These are phyloP conservation scores for Penicillium roqueforti DNA, from an alignment of 495 filamentous ascomycete genomes.

Conservation along the genomic window DNA sequence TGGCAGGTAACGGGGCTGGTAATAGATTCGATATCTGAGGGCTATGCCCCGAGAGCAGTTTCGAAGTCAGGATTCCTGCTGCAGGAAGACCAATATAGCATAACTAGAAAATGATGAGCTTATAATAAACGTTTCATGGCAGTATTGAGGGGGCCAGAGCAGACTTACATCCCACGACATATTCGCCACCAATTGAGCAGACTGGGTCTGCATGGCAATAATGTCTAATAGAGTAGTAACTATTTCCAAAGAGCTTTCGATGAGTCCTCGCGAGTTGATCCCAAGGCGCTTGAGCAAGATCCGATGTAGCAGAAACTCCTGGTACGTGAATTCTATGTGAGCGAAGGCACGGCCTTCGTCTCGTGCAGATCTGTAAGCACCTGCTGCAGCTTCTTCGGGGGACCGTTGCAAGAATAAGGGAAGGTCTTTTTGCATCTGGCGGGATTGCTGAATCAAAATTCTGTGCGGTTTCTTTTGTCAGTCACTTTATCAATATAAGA, in stretches of 20 bases:
- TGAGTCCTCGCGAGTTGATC: not conserved
- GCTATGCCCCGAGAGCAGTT: not conserved
- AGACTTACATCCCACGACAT: constrained; percentile 3
- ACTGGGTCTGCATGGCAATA: not conserved
- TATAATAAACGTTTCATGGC: not conserved
- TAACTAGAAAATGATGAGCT: constrained; percentile 2
- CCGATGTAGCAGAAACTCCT: not conserved
- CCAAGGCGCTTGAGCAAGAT: not conserved
- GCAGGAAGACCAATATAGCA: constrained; percentile 11
- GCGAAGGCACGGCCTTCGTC: not conserved
- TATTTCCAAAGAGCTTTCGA: not conserved
- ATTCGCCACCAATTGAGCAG: not conserved
- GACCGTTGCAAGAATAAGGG: not conserved
- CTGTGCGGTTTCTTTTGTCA: not conserved
- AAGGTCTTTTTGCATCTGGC: not conserved
- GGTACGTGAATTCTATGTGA: not conserved
- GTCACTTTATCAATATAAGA: not conserved
- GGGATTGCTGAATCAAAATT: not conserved
- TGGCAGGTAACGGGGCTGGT: not conserved
- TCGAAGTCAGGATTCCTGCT: constrained; percentile 6
- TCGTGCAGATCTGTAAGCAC: not conserved
- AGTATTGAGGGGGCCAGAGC: not conserved
- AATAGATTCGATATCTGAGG: not conserved
- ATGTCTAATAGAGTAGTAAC: not conserved
- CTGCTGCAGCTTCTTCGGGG: not conserved